Evolutionary conservation across 306 rosid genomes (phyloP).

Genomic region (Dalbergia cochinchinensis): DNA sequence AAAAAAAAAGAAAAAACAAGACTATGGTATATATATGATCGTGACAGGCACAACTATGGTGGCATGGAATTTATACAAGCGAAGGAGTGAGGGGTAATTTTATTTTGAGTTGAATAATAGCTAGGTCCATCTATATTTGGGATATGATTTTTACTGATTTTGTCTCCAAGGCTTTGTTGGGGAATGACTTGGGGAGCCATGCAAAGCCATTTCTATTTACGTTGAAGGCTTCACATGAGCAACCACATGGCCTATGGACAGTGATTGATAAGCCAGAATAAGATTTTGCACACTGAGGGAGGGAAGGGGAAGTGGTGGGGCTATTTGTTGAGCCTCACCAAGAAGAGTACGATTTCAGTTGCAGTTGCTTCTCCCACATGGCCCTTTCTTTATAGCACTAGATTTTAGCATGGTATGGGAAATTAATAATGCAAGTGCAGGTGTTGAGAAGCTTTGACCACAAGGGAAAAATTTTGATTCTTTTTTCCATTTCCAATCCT

Average conservation of each 20-base stretch:
- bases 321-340: constrained; percentile 59
- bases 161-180: constrained; percentile 36
- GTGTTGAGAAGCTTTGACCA: constrained; percentile 49
- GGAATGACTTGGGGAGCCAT: constrained; percentile 45
- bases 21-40: constrained; percentile 19
- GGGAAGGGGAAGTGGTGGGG: neutral
- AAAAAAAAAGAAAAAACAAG: too few relatives aligned
- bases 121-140: constrained; percentile 46
- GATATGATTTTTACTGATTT: constrained; percentile 45
- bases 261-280: constrained; percentile 49
- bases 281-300: constrained; percentile 34
- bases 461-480: constrained; percentile 38
- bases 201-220: constrained; percentile 51
- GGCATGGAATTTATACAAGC: constrained; percentile 28
- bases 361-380: constrained; percentile 56
- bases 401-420: constrained; percentile 52
- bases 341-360: constrained; percentile 37
- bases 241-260: constrained; percentile 18
- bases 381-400: constrained; percentile 46
- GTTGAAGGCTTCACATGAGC: constrained; percentile 50
- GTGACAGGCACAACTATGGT: constrained; percentile 45
- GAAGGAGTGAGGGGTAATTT: constrained; percentile 26
- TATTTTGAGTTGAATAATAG: neutral
- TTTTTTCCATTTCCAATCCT: neutral
- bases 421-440: constrained; percentile 53